Evolutionary conservation across 2,329 filamentous ascomycete genomes (phyloP).

Genomic region (Fusarium humuli): DNA sequence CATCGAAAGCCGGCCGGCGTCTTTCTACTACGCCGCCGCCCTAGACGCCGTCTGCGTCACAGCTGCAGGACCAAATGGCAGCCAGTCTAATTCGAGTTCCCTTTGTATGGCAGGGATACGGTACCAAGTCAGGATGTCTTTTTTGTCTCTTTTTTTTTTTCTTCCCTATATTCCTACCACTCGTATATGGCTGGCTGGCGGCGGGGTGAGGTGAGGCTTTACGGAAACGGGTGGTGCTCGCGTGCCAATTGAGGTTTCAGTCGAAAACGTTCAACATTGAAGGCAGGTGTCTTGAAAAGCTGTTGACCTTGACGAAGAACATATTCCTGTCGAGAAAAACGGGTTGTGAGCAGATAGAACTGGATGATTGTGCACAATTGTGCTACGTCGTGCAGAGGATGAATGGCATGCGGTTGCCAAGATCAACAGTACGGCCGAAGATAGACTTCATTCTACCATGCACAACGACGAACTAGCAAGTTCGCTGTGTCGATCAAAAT

Average conservation of each 20-base stretch:
- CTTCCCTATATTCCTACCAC: conserved; percentile 5
- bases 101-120: conserved; percentile 26
- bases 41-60: conserved; percentile 34
- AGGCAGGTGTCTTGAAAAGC: background rate
- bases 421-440: conserved; percentile 27
- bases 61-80: conserved; percentile 20
- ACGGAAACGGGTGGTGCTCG: conserved; percentile 34
- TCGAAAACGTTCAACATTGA: conserved; percentile 4
- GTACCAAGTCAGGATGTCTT: background rate
- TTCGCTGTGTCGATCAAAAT: conserved; percentile 39
- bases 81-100: conserved; percentile 21
- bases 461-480: conserved; percentile 28
- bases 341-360: conserved; percentile 1
- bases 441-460: conserved; percentile 36
- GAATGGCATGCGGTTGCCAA: conserved; percentile 28
- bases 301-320: background rate
- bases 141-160: conserved; percentile 7
- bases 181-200: background rate
- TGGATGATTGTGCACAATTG: conserved; percentile 11
- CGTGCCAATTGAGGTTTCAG: conserved; percentile 24
- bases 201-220: background rate
- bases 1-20: conserved; percentile 9
- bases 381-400: conserved; percentile 20
- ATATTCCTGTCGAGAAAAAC: background rate
- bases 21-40: conserved; percentile 29